phyloP scores from a whole-genome alignment of 1,139 yeast genomes.

The Citeromyces hawaiiensis region DNA sequence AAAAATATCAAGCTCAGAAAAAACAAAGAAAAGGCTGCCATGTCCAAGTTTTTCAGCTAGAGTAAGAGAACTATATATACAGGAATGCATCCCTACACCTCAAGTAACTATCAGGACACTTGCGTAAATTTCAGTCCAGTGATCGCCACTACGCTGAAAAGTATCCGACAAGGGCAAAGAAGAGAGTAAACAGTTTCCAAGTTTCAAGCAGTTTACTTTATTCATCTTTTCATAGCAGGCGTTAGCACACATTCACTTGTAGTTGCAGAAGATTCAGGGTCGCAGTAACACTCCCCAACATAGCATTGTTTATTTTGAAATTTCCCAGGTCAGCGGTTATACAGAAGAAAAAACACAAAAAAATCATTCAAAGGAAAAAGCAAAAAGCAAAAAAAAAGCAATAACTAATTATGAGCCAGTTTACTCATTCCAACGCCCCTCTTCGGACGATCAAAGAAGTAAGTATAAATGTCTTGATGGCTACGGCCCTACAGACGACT shows the following conservation, averaged over 20 bases:
- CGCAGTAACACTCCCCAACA: not conserved
- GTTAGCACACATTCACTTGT: not conserved
- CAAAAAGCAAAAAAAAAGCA: conserved; percentile 2
- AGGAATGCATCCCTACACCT: conserved; percentile 1
- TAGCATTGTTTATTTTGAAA: not conserved
- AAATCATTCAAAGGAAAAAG: conserved; percentile 4
- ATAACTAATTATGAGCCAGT: conserved; percentile 21
- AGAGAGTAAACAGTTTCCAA: not conserved
- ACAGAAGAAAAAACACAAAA: conserved; percentile 6
- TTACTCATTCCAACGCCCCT: conserved; percentile 96
- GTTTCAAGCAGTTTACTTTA: not conserved
- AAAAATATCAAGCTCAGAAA: conserved; percentile 35
- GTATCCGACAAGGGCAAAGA: not conserved
- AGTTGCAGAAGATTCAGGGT: not conserved
- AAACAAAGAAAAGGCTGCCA: conserved; percentile 71
- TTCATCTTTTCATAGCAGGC: not conserved
- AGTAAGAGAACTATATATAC: conserved; percentile 3
- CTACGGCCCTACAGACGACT: conserved; percentile 2
- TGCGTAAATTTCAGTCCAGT: not conserved
- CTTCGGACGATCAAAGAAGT: conserved; percentile 92
- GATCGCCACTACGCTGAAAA: not conserved
- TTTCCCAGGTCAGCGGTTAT: not conserved
- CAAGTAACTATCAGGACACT: not conserved
- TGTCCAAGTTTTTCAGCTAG: conserved; percentile 59
- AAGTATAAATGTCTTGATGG: conserved; percentile 14